Evolutionary conservation across 2,329 filamentous ascomycete species (phyloP).

Genomic region (Calonectria multiphialidica): DNA sequence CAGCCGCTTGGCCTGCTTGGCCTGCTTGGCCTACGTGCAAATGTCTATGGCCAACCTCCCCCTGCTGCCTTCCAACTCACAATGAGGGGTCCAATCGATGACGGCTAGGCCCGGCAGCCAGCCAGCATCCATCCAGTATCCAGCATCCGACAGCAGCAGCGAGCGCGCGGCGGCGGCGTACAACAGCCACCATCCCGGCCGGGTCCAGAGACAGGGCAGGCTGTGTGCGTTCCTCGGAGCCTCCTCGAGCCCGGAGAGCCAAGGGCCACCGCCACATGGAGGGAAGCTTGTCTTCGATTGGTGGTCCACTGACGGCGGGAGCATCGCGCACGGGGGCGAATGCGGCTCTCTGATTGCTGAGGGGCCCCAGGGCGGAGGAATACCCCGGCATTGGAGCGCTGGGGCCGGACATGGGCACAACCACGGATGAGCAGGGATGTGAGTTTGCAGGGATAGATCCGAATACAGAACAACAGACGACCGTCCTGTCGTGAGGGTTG

Average conservation of each 20-base stretch:
- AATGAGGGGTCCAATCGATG: background rate
- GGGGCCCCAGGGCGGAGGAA: slow-evolving; percentile 14
- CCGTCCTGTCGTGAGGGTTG: background rate
- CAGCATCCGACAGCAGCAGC: background rate
- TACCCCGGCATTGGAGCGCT: slow-evolving; percentile 6
- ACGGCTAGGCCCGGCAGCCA: background rate
- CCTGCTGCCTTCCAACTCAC: background rate
- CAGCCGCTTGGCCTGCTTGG: background rate
- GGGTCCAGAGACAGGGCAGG: slow-evolving; percentile 14
- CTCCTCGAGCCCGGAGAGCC: slow-evolving; percentile 37
- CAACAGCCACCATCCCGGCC: background rate
- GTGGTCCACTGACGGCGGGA: slow-evolving; percentile 47
- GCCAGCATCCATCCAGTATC: background rate
- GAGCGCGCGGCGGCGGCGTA: background rate
- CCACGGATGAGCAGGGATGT: background rate
- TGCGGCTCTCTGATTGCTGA: slow-evolving; percentile 47
- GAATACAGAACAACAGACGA: background rate
- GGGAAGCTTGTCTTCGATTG: slow-evolving; percentile 42
- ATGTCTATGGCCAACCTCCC: background rate
- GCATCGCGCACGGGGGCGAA: slow-evolving; percentile 47
- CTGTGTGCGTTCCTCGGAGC: background rate
- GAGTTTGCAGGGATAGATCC: slow-evolving; percentile 2
- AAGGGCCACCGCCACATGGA: slow-evolving; percentile 44
- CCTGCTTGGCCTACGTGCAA: background rate
- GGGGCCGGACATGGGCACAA: background rate